phyloP scores from a whole-genome alignment of 257 asterid species.

The Oldenlandia corymbosa region DNA sequence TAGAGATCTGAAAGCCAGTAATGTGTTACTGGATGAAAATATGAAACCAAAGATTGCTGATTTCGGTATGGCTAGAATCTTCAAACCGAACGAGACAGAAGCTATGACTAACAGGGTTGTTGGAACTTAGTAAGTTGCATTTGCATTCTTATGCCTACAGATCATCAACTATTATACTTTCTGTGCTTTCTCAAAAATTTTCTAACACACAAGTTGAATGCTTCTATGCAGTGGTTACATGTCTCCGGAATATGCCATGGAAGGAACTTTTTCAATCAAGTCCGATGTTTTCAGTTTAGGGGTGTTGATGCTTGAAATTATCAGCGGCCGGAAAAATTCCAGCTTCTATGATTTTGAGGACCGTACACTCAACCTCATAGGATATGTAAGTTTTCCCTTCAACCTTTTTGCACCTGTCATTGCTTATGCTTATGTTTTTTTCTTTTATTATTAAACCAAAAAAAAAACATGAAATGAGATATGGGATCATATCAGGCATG shows the following conservation, averaged over 20 bases:
- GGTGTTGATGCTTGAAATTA: constrained; percentile 5
- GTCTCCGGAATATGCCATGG: constrained; percentile 11
- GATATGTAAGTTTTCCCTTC: constrained; percentile 46
- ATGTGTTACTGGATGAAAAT: constrained; percentile 1
- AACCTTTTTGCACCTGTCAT: too few species aligned
- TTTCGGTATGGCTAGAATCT: constrained; percentile 22
- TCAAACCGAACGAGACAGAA: constrained; percentile 35
- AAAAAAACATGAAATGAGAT: not conserved
- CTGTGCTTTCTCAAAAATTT: not conserved
- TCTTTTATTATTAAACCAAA: not conserved
- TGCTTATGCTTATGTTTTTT: too few species aligned
- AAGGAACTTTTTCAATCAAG: constrained; percentile 7
- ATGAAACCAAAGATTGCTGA: constrained; percentile 12
- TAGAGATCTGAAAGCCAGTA: constrained; percentile 5
- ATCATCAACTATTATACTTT: not conserved
- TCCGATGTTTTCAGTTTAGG: constrained; percentile 10
- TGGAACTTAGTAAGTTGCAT: constrained; percentile 49
- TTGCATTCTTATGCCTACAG: not conserved
- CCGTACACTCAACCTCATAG: not conserved
- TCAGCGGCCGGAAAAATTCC: not conserved
- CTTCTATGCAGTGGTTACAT: constrained; percentile 37
- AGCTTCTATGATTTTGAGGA: not conserved
- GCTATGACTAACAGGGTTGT: constrained; percentile 49
- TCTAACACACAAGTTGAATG: not conserved
- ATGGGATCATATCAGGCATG: constrained; percentile 39